A percentile compares a stretch with the other conserved stretches of the same genome.
Evolutionary conservation across 148 eudicot species (phyloP).

Genomic region (Cornus controversa): DNA sequence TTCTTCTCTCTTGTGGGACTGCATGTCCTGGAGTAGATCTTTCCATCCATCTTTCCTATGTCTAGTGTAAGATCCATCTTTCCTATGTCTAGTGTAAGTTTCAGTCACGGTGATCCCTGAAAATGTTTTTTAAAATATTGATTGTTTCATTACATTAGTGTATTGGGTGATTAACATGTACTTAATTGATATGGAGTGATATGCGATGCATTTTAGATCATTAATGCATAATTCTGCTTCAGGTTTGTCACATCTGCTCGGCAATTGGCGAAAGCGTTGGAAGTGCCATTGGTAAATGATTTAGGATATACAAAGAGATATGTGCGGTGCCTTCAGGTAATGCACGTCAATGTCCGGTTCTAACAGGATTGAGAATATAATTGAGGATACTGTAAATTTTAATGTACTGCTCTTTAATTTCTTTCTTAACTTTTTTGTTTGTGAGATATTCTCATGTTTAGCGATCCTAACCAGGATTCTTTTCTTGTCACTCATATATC

Average conservation of each 20-base stretch:
- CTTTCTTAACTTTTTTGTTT: no score
- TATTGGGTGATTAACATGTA: not conserved
- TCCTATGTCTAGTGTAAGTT: not conserved
- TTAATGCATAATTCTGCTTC: slow-evolving; percentile 14
- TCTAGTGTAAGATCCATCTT: not conserved
- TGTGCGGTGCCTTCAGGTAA: slow-evolving; percentile 94
- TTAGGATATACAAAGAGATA: slow-evolving; percentile 93
- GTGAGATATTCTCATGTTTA: not conserved
- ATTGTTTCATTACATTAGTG: not conserved
- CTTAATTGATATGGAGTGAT: not conserved
- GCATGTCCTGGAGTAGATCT: not conserved
- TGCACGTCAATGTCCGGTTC: slow-evolving; percentile 5
- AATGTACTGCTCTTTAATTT: not conserved
- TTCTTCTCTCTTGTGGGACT: not conserved
- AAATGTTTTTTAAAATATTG: not conserved
- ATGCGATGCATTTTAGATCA: not conserved
- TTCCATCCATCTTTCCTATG: not conserved
- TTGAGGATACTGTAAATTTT: not conserved
- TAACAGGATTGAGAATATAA: not conserved
- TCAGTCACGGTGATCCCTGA: not conserved
- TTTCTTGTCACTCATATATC: no score
- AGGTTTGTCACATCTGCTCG: slow-evolving; percentile 75
- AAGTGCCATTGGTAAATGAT: slow-evolving; percentile 78
- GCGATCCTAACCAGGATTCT: not conserved
- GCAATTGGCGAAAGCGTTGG: slow-evolving; percentile 73